Base-by-base conservation (phyloP, 2,329 filamentous ascomycete genomes). In the Aureobasidium vineae region DNA sequence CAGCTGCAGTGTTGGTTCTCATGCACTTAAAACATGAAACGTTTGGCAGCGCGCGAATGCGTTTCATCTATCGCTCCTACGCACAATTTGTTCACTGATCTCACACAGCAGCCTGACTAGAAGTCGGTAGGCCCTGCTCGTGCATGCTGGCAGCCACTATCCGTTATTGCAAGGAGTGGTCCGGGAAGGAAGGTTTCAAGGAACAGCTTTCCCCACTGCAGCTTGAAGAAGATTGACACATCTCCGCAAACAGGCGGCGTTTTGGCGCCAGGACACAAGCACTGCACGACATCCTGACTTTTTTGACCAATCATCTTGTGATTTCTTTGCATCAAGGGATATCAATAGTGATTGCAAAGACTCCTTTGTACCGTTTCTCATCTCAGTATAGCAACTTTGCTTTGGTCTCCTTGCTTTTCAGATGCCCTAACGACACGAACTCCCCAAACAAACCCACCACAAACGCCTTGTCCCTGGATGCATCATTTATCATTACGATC, bases 21-120 rank as follows among this genome's bases (percentile, higher is more conserved):
- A 53, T 64, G 61, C 61, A 64, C 23, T 49, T 54, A 64, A 43
- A 36, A 43, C 49, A 41, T 64, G 61, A 64, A 64, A 64, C 61
- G 21, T 45, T 23, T 41, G 47, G 61, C 36, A 38, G 61, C 61
- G 49, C 61, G 49, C 23, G 38, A 45, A 54, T n/a, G 19, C 21
- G 61, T 64, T 64, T 64, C 61, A 54, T n/a, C 13, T 8, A 63
- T 33, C 56, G 47, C 43, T 63, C 45, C 33, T 40, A 28, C 28
- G 59, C 45, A 63, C 59, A 41, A n/a, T 40, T 31, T 50, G 45
- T 40, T 63, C 33, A 50, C 57, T 60, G 40, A 19, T 41, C 36
- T 41, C 7, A 61, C 52, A 56, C 33, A 16, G 31, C 50, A 47
- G 40, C 56, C 41, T 47, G 56, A 21, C 26, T 26, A n/a, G 16